A percentile compares a stretch with the other conserved stretches of the same genome.
phyloP scores from a whole-genome alignment of 306 rosid species.

The Malus sieversii region DNA sequence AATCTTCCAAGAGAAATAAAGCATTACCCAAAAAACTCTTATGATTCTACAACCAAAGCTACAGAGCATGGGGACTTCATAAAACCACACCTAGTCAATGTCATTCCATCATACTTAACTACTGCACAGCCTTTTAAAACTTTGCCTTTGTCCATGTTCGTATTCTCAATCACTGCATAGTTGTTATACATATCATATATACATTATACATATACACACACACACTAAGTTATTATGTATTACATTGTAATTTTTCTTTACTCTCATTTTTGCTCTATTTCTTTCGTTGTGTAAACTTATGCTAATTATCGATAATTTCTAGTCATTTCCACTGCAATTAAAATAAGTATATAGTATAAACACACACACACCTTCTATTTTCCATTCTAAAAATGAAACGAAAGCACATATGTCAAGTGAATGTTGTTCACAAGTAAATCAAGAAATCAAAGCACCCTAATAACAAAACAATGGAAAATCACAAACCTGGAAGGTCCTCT shows the following conservation, averaged over 20 bases:
- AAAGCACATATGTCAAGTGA: not conserved
- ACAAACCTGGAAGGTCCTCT: constrained; percentile 72
- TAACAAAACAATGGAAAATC: not conserved
- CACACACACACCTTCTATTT: not conserved
- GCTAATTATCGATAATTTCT: not conserved
- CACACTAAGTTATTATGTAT: not conserved
- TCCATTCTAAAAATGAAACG: not conserved
- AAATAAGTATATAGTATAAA: not conserved
- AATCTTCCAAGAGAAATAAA: not conserved
- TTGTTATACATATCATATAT: not conserved
- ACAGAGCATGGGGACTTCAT: not conserved
- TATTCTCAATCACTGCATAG: not conserved
- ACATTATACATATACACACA: not conserved
- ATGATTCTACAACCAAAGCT: not conserved
- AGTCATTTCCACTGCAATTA: not conserved
- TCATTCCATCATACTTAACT: not conserved
- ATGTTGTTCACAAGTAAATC: not conserved
- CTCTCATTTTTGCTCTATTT: not conserved
- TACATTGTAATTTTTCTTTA: not conserved
- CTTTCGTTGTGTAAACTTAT: not conserved
- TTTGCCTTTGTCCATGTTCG: too few species aligned
- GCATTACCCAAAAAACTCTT: not conserved
- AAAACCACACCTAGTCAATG: not conserved
- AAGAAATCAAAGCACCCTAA: not conserved
- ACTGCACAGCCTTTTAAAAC: not conserved